Conservation (phyloP, 192 early-diverging fungal species). For the Anaeromyces robustus region DNA sequence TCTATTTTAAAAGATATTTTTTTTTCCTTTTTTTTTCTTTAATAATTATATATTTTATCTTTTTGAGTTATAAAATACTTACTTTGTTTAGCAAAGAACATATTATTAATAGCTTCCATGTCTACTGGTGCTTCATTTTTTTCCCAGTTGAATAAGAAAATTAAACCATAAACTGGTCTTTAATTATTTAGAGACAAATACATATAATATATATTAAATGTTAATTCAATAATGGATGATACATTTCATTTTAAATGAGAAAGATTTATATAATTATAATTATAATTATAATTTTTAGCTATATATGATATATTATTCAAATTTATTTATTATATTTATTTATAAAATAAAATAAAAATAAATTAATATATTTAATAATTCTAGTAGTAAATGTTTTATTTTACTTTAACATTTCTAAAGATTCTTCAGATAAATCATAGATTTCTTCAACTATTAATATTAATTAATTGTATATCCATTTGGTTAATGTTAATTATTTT, state of each 20-base stretch:
- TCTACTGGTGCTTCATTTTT: slow-evolving; percentile 12
- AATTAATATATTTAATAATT: no score
- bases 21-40: no score
- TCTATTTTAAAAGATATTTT: no score
- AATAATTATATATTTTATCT: no score
- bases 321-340: no score
- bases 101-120: slow-evolving; percentile 12
- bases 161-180: slow-evolving; percentile 58
- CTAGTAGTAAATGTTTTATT: no score
- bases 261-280: no score
- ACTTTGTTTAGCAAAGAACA: slow-evolving; percentile 54
- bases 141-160: slow-evolving; percentile 74
- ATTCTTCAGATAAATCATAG: slow-evolving; percentile 49
- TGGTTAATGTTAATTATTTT: no score
- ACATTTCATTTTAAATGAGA: neutral
- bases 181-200: neutral
- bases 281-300: no score
- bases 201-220: neutral
- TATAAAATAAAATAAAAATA: no score
- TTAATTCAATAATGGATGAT: neutral
- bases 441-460: slow-evolving; percentile 51
- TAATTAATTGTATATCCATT: no score
- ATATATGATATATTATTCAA: no score
- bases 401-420: slow-evolving; percentile 47
- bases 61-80: neutral